Evolutionary conservation across 2,329 filamentous ascomycete species (phyloP).

Genomic region (Epicoccum nigrum): DNA sequence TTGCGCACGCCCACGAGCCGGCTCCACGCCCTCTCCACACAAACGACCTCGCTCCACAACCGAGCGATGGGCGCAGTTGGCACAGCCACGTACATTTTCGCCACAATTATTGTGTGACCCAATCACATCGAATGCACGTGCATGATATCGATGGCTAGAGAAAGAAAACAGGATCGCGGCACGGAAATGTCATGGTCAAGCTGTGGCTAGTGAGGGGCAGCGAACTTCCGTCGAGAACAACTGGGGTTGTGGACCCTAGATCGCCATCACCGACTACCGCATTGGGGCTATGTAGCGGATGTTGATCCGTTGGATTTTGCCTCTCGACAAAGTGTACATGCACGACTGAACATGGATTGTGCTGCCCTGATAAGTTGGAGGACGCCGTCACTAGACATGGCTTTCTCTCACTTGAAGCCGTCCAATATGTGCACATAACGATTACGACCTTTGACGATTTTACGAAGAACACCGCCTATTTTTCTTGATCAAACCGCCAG

Average conservation of each 20-base stretch:
- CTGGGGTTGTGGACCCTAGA: slow-evolving; percentile 33
- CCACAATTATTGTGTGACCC: slow-evolving; percentile 5
- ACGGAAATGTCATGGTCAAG: slow-evolving; percentile 22
- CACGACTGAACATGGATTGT: slow-evolving; percentile 23
- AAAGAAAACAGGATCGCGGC: slow-evolving; percentile 10
- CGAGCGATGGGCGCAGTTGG: slow-evolving; percentile 4
- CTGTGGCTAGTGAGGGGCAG: slow-evolving; percentile 42
- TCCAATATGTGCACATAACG: slow-evolving; percentile 26
- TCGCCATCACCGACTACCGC: slow-evolving; percentile 23
- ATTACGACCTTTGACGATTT: slow-evolving; percentile 8
- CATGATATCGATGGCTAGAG: not conserved
- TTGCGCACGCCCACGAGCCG: slow-evolving; percentile 7
- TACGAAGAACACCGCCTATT: slow-evolving; percentile 11
- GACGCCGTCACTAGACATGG: slow-evolving; percentile 13
- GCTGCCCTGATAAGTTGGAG: slow-evolving; percentile 12
- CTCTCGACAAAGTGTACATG: slow-evolving; percentile 23
- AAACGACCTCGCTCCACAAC: slow-evolving; percentile 11
- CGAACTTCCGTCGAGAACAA: slow-evolving; percentile 15
- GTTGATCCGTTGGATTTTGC: slow-evolving; percentile 31
- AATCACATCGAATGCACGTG: slow-evolving; percentile 9
- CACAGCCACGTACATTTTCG: slow-evolving; percentile 14
- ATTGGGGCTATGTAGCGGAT: slow-evolving; percentile 26
- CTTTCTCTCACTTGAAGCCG: slow-evolving; percentile 8
- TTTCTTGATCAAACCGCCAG: slow-evolving; percentile 3
- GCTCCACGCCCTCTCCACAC: slow-evolving; percentile 15